Base-by-base conservation (phyloP, 1,284 basidiomycete species). In the Inonotus obliquus region DNA sequence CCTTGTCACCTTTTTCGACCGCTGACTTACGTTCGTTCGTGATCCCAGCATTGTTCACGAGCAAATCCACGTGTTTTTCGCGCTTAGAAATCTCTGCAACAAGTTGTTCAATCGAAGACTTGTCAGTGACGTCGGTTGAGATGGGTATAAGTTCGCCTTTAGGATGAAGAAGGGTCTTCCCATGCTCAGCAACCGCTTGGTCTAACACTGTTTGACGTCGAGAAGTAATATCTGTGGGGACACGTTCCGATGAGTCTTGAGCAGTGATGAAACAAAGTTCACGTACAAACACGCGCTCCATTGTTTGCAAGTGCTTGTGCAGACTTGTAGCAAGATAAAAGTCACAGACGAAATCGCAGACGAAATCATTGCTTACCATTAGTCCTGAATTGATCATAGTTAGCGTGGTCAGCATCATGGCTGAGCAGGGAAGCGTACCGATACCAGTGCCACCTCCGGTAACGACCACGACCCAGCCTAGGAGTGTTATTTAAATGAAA, bases 11-110 rank as follows among this genome's bases (percentile, higher is more conserved):
- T 59, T 73, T 69, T 65, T 75, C 70, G 4, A 73, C 68, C 5
- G 57, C 54, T 45, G 68, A 70, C 10, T 63, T 71, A 0, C n/a
- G n/a, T n/a, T 67, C 69, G 19, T 69, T 62, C 37, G 67, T 69
- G 37, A 77, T 70, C 2, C 76, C 75, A 0, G 74, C 74, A 60
- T 75, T 76, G 62, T 76, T 76, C 32, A 77, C 71, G 11, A 78
- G 72, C 5, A 51, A 67, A 57, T 77, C 73, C 14, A 78, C 65
- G 39, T 71, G 69, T 54, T 74, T 71, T 66, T 77, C 76, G 51
- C 72, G 69, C 64, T 64, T 67, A 19, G 63, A 63, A 51, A 77
- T 64, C 59, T 75, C 71, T 3, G 67, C 63, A 5, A 70, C 72
- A 21, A 75, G 68, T 49, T 69, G 66, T 54, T 69, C 62, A 59